A percentile compares a stretch with the other conserved stretches of the same genome.
Conservation (phyloP, 2,329 filamentous ascomycete species). For the Talaromyces marneffei region DNA sequence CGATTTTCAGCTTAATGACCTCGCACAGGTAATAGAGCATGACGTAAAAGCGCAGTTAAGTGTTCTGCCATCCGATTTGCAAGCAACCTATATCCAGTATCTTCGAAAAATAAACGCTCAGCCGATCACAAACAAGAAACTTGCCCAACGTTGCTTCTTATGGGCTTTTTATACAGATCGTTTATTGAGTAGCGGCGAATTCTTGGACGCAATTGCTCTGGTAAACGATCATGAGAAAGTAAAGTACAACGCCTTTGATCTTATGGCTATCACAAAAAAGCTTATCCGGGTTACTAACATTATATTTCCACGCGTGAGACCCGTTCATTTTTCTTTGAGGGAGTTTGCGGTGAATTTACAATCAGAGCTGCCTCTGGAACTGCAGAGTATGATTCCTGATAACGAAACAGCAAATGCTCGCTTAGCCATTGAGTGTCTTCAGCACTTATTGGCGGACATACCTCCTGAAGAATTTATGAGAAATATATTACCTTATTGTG, state of each 20-base stretch:
- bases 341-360: neutral
- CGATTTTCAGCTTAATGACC: conserved; percentile 12
- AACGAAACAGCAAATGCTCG: conserved; percentile 4
- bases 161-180: conserved; percentile 5
- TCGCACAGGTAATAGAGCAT: neutral
- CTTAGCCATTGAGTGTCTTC: conserved; percentile 8
- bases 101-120: conserved; percentile 6
- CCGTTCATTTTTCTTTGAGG: conserved; percentile 10
- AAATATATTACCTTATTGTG: conserved; percentile 4
- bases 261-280: neutral
- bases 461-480: neutral
- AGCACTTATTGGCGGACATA: neutral
- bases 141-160: conserved; percentile 12
- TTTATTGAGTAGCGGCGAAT: neutral
- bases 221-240: neutral
- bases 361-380: neutral
- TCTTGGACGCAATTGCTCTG: neutral
- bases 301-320: neutral
- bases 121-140: neutral
- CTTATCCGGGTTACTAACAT: neutral
- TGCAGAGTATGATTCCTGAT: conserved; percentile 1
- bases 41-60: conserved; percentile 5
- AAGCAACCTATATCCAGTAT: conserved; percentile 7
- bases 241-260: neutral
- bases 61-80: conserved; percentile 7